Evolutionary conservation across 2,329 filamentous ascomycete genomes (phyloP).

Genomic region (Penicillium verrucosum): DNA sequence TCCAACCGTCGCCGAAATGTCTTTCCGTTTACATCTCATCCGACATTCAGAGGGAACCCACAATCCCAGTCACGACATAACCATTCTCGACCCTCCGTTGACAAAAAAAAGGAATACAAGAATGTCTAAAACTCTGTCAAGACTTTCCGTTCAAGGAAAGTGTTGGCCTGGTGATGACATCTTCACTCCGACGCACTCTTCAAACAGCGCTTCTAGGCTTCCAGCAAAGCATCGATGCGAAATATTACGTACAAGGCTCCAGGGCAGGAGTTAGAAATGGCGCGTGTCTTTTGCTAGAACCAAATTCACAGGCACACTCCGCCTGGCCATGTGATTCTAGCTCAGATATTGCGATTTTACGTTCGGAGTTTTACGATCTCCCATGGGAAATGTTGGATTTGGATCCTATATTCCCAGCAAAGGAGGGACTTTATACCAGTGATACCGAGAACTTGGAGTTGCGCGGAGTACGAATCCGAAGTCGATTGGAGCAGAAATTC

Average conservation of each 20-base stretch:
- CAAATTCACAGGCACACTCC: conserved; percentile 15
- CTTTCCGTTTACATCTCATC: conserved; percentile 1
- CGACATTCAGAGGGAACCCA: neutral
- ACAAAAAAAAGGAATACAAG: neutral
- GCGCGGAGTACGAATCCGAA: conserved; percentile 1
- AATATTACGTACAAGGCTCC: neutral
- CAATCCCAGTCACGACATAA: neutral
- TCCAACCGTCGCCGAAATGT: neutral
- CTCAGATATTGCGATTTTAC: conserved; percentile 6
- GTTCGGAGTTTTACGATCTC: conserved; percentile 8
- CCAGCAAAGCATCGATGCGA: neutral
- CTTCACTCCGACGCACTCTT: conserved; percentile 1
- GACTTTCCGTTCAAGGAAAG: neutral
- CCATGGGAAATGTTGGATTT: conserved; percentile 7
- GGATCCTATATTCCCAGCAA: conserved; percentile 7
- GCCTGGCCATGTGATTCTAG: conserved; percentile 15
- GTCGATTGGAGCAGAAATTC: neutral
- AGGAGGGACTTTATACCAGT: conserved; percentile 5
- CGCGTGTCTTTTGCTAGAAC: conserved; percentile 2
- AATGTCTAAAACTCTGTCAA: neutral
- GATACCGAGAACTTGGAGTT: neutral
- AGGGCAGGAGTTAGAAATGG: neutral
- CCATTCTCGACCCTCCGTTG: neutral
- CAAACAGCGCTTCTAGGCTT: conserved; percentile 7
- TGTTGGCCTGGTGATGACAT: neutral